phyloP scores from a whole-genome alignment of 345 rosid species.

The Hypericum androsaemum region DNA sequence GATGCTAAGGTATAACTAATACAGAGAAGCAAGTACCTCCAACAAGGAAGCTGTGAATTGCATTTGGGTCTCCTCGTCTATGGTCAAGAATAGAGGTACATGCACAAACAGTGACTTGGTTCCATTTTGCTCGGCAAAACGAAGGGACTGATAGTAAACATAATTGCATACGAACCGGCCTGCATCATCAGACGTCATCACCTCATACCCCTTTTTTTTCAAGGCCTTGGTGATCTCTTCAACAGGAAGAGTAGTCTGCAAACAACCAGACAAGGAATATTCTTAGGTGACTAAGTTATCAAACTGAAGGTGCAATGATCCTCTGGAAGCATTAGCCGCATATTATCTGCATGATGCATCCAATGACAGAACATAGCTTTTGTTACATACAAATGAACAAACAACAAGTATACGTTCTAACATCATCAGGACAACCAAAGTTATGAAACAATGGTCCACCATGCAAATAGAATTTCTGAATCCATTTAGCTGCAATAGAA shows the following conservation, averaged over 20 bases:
- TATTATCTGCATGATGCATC: neutral
- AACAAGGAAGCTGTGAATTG: slow-evolving; percentile 71
- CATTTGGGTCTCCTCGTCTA: slow-evolving; percentile 91
- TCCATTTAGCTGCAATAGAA: too few species aligned
- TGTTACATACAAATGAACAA: too few species aligned
- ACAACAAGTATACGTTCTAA: too few species aligned
- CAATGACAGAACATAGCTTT: neutral
- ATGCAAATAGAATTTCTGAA: too few species aligned
- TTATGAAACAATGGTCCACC: too few species aligned
- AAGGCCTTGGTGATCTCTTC: slow-evolving; percentile 51
- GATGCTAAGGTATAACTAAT: slow-evolving; percentile 25
- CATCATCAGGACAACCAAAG: too few species aligned
- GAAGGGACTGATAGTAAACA: slow-evolving; percentile 86
- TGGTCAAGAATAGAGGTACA: slow-evolving; percentile 84
- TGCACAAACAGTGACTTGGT: slow-evolving; percentile 79
- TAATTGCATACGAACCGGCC: slow-evolving; percentile 98
- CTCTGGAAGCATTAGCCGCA: neutral
- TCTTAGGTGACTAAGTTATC: neutral
- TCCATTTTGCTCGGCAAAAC: slow-evolving; percentile 76
- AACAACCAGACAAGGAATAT: slow-evolving; percentile 7
- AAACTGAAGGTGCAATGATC: slow-evolving; percentile 2
- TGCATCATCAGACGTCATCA: slow-evolving; percentile 76
- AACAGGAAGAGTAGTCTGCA: slow-evolving; percentile 60
- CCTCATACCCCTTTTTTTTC: slow-evolving; percentile 62
- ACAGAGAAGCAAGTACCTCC: slow-evolving; percentile 75